These are phyloP conservation scores for Brassica carinata DNA, from an alignment of 345 rosid genomes.

Conservation along the genomic window DNA sequence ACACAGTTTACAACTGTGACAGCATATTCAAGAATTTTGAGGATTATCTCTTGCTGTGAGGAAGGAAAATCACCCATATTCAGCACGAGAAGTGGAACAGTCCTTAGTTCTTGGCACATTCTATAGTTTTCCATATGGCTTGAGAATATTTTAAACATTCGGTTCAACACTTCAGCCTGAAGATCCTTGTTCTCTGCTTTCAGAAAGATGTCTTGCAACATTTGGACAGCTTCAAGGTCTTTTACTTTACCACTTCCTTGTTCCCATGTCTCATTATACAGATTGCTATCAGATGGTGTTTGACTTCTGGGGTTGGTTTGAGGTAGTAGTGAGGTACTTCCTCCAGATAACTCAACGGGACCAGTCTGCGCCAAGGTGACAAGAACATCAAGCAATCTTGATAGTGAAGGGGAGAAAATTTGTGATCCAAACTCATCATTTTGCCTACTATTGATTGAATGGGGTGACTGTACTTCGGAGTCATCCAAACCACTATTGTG, in stretches of 20 bases:
- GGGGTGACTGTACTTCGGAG: conserved; percentile 37
- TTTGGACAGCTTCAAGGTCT: conserved; percentile 98
- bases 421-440: conserved; percentile 48
- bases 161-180: conserved; percentile 89
- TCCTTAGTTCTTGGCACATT: conserved; percentile 83
- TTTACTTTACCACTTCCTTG: conserved; percentile 72
- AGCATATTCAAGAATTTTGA: conserved; percentile 97
- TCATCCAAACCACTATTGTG: conserved; percentile 33
- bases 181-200: conserved; percentile 74
- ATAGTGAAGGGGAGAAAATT: conserved; percentile 67
- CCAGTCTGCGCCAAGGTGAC: conserved; percentile 90
- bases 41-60: conserved; percentile 81
- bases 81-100: conserved; percentile 86
- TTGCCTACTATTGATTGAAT: conserved; percentile 8
- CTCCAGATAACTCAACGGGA: conserved; percentile 54
- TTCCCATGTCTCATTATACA: conserved; percentile 70
- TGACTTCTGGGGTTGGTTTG: conserved; percentile 56
- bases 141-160: conserved; percentile 93
- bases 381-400: conserved; percentile 93
- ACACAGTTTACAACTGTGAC: conserved; percentile 96
- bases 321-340: conserved; percentile 53
- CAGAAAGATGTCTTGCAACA: conserved; percentile 91
- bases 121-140: conserved; percentile 90
- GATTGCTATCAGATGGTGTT: conserved; percentile 52
- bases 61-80: conserved; percentile 91